Base-by-base conservation (phyloP, 2,329 filamentous ascomycete species). In the Coniochaeta sp. region DNA sequence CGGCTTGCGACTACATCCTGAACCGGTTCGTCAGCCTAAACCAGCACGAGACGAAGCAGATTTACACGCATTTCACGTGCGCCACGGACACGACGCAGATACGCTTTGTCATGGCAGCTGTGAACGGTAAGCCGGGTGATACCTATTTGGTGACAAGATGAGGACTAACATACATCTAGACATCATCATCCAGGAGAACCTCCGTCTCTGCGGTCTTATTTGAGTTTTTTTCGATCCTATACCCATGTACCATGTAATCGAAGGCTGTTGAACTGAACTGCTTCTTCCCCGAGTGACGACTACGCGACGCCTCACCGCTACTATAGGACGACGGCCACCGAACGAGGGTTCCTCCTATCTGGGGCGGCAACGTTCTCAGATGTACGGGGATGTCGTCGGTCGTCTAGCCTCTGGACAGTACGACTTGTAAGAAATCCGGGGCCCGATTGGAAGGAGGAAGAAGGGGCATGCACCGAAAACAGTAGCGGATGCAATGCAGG, bases 151-250 rank as follows among this genome's bases (percentile, higher is more conserved):
- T 57, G 28, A 36, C 16, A 28, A 34, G 14, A 55, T 56, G 6
- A 2, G 30, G 3, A 60, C 79, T 87, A 77, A 89, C 70, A 6
- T 3, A 55, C 24, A 1, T 26, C 57, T 67, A 96, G 95, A 99
- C 79, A 99, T 99, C 76, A 99, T 99, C 79, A 99, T 99, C 76
- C 95, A 99, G 81, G 95, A 98, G 80, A 99, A 99, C 80, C 87
- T 99, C 66, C 89, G 95, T 76, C 85, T 96, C 76, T 97, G 93
- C 78, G 93, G 93, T 84, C 82, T 98, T 75, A 97, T 98, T 84
- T 97, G 89, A 88, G 72, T 69, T 68, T 26, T 26, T n/a, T 22
- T 34, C 44, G 34, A 57, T 55, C 40, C 50, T 55, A 60, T 60
- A 55, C 58, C 38, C 44, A 60, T 42, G 70, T 61, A 64, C 57